Percentiles rank a stretch among this genome's conserved stretches.
These are phyloP conservation scores for Glarea lozoyensis DNA, from an alignment of 495 filamentous ascomycete genomes.

Conservation along the genomic window DNA sequence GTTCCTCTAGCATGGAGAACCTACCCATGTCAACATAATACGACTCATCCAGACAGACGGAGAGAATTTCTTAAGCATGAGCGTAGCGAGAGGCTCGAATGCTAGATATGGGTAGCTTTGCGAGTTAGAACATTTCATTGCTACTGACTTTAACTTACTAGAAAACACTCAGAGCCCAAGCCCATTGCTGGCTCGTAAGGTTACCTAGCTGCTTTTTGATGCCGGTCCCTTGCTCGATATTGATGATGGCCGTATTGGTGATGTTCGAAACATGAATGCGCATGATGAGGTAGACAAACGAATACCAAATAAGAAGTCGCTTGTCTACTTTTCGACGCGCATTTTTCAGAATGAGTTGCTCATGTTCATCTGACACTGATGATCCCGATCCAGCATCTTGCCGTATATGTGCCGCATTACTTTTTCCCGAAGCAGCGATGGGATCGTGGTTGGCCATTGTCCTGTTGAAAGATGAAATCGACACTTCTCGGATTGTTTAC, in stretches of 20 bases:
- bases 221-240: constrained; percentile 32
- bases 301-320: constrained; percentile 36
- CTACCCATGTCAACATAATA: constrained; percentile 32
- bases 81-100: constrained; percentile 33
- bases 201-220: constrained; percentile 33
- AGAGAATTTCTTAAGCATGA: constrained; percentile 19
- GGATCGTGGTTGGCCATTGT: too few species aligned
- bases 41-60: constrained; percentile 38
- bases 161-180: constrained; percentile 35
- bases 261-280: constrained; percentile 34
- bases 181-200: constrained; percentile 29
- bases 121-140: too few species aligned
- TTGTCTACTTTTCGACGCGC: constrained; percentile 31
- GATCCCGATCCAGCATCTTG: too few species aligned
- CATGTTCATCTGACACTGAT: too few species aligned
- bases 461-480: too few species aligned
- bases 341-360: too few species aligned
- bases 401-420: too few species aligned
- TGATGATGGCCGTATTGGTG: constrained; percentile 39
- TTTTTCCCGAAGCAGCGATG: too few species aligned
- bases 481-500: too few species aligned
- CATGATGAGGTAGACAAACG: constrained; percentile 32
- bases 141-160: constrained; percentile 11
- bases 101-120: constrained; percentile 24
- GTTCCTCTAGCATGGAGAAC: constrained; percentile 23